These are phyloP conservation scores for Phytophthora litchii DNA, from an alignment of 352 stramenopile genomes.

Conservation along the genomic window DNA sequence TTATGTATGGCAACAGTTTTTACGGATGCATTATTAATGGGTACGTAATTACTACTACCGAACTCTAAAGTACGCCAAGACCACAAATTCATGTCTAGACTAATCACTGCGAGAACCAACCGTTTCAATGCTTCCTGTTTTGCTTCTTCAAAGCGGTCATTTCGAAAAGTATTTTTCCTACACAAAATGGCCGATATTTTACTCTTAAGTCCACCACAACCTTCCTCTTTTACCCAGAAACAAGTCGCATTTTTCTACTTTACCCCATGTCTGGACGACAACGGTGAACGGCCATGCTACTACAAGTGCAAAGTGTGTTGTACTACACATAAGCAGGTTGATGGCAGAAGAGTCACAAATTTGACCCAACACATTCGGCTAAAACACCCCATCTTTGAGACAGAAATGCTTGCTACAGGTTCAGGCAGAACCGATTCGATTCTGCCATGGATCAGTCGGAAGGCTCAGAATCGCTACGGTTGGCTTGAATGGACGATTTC, in stretches of 20 bases:
- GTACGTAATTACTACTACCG: neutral
- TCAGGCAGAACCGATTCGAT: neutral
- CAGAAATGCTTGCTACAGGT: conserved; percentile 2
- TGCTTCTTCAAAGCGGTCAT: too few relatives aligned
- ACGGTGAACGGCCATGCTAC: neutral
- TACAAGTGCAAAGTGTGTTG: too few relatives aligned
- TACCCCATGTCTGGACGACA: neutral
- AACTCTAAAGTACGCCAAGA: neutral
- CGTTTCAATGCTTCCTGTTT: neutral
- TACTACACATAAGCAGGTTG: too few relatives aligned
- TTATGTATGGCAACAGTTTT: neutral
- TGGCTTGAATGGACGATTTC: conserved; percentile 9
- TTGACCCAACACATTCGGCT: conserved; percentile 6
- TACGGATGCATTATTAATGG: conserved; percentile 7
- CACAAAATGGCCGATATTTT: too few relatives aligned
- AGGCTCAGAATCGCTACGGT: conserved; percentile 11
- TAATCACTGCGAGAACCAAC: too few relatives aligned
- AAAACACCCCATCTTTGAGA: conserved; percentile 3
- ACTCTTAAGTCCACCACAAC: too few relatives aligned
- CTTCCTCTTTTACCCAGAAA: too few relatives aligned
- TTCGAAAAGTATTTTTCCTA: too few relatives aligned
- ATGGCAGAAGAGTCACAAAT: neutral
- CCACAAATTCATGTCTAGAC: too few relatives aligned
- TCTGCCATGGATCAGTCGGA: conserved; percentile 10
- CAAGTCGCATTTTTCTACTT: too few relatives aligned